Percentiles rank a stretch among this genome's conserved stretches.
phyloP scores from a whole-genome alignment of 75 land plant genomes.

The Pinus albicaulis region DNA sequence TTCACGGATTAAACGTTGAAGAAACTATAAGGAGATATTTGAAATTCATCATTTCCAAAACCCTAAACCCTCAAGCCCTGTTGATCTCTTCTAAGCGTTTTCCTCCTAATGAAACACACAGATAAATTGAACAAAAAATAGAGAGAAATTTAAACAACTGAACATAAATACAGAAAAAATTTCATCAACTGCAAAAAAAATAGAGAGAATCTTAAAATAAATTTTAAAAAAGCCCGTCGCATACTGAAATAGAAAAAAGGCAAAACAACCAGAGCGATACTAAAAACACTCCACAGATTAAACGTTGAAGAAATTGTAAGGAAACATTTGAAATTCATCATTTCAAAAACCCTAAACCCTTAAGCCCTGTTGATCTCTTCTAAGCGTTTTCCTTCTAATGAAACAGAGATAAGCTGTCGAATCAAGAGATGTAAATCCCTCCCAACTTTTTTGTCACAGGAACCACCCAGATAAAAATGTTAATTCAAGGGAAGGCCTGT shows the following conservation, averaged over 20 bases:
- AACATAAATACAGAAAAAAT: too few species aligned
- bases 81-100: not conserved
- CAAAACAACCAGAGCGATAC: too few species aligned
- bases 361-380: not conserved
- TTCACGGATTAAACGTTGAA: not conserved
- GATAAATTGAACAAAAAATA: not conserved
- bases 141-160: too few species aligned
- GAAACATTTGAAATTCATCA: not conserved
- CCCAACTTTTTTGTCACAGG: not conserved
- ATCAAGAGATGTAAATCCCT: not conserved
- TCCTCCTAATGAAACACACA: not conserved
- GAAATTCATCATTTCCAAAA: not conserved
- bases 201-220: too few species aligned
- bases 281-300: too few species aligned
- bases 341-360: conserved; percentile 5
- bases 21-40: not conserved
- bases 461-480: too few species aligned
- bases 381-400: not conserved
- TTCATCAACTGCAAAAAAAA: too few species aligned
- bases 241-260: too few species aligned
- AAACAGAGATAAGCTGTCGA: not conserved
- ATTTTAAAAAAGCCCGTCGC: too few species aligned
- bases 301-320: not conserved
- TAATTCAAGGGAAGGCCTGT: too few species aligned
- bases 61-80: conserved; percentile 1